Base-by-base conservation (phyloP, 768 basidiomycete genomes). In the Cyclocybe aegerita region DNA sequence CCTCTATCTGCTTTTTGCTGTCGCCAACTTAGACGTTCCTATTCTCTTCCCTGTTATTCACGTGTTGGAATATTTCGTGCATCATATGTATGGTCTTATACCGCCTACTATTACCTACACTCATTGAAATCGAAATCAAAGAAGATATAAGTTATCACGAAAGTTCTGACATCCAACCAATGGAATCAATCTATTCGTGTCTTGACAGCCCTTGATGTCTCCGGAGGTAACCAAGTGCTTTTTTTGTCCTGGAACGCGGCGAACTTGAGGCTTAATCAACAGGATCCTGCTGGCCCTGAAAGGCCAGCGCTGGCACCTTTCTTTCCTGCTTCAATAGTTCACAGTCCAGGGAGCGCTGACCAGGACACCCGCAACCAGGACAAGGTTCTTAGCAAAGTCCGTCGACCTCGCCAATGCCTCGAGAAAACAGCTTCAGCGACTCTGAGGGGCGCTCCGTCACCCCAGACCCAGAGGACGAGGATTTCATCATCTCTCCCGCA, bases 371-470 rank as follows among this genome's bases (percentile, higher is more conserved):
- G 23, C 23, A 23, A 23, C 23, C n/a, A n/a, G n/a, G n/a, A n/a
- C 11, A 33, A 43, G 32, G 43, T 33, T 39, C 11, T n/a, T n/a
- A n/a, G n/a, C n/a, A n/a, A n/a, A n/a, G n/a, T n/a, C n/a, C n/a
- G n/a, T n/a, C n/a, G n/a, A n/a, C n/a, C n/a, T 30, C 37, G 49
- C 54, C 29, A 31, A 84, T 86, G 84, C 80, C 84, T 40, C 75
- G 83, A 48, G 81, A 83, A 61, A 85, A 86, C 67, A 85, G 83
- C 65, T 77, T 85, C 68, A 75, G 72, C 56, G 85, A 87, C 64
- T 81, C 81, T 33, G 83, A 82, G 30, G 81, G 82, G 16, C 76
- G 83, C 23, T 86, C 84, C 7, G 68, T 86, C 46, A 85, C 84
- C 4, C 82, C 84, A n/a, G 83, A 86, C 64, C 63, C 77, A 14